Percentiles rank a stretch among this genome's conserved stretches.
phyloP scores from a whole-genome alignment of 2,329 filamentous ascomycete genomes.

The Fusarium avenaceum region DNA sequence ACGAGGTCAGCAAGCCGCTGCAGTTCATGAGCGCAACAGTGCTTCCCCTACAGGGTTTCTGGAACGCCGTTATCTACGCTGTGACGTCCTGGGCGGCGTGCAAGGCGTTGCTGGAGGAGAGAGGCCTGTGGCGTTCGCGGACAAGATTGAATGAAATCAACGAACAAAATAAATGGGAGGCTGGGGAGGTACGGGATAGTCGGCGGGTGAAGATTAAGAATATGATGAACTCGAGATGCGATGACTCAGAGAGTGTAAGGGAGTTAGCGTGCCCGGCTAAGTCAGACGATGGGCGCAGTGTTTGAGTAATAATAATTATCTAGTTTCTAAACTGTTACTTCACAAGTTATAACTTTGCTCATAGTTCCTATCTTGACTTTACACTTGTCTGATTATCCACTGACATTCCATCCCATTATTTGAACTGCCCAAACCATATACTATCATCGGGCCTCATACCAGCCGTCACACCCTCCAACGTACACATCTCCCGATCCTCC shows the following conservation, averaged over 20 bases:
- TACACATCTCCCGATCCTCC: constrained; percentile 49
- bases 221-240: not conserved
- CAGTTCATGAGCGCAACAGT: constrained; percentile 17
- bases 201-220: not conserved
- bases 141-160: constrained; percentile 1
- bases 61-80: constrained; percentile 6
- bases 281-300: not conserved
- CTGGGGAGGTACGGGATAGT: not conserved
- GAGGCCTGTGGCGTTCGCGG: fast-evolving
- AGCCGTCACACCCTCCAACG: constrained; percentile 47
- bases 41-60: not conserved
- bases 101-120: constrained; percentile 5
- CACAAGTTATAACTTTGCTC: too few species aligned
- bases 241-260: not conserved
- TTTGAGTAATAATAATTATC: not conserved
- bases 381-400: not conserved
- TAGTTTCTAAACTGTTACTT: not conserved
- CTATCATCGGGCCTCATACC: constrained; percentile 54
- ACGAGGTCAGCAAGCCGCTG: not conserved
- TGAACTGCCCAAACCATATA: constrained; percentile 55
- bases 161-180: not conserved
- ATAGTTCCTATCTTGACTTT: not conserved
- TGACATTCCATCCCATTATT: not conserved
- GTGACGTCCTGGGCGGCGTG: constrained; percentile 10
- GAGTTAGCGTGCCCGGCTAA: not conserved